Conservation (phyloP, 805 yeast species). For the Saccharomyces cerevisiae region DNA sequence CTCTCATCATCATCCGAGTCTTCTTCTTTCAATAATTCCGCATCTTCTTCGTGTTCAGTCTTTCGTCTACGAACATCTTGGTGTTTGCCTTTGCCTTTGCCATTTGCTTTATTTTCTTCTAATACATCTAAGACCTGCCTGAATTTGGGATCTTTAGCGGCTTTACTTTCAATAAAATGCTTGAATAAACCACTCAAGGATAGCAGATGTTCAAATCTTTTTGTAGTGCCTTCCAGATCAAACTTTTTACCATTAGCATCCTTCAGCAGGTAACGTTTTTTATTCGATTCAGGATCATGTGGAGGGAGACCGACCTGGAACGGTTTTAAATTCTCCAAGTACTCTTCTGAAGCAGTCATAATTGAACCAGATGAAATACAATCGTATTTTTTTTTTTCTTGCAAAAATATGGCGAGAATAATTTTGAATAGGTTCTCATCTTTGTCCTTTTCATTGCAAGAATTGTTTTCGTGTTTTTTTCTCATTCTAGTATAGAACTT, state of each 20-base stretch:
- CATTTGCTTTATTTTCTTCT: slow-evolving; percentile 17
- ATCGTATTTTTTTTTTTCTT: not conserved
- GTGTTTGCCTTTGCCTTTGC: slow-evolving; percentile 12
- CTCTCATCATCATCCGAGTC: slow-evolving; percentile 22
- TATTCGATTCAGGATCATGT: slow-evolving; percentile 16
- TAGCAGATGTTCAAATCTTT: slow-evolving; percentile 57
- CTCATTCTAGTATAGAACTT: not conserved
- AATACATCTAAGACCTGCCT: slow-evolving; percentile 41
- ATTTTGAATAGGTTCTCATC: not conserved
- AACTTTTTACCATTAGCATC: slow-evolving; percentile 29
- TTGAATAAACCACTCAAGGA: slow-evolving; percentile 59
- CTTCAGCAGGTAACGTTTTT: slow-evolving; percentile 21
- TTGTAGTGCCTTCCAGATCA: slow-evolving; percentile 51
- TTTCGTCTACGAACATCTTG: slow-evolving; percentile 49
- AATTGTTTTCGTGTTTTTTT: not conserved
- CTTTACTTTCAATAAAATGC: slow-evolving; percentile 60
- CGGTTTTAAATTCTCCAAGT: slow-evolving; percentile 19
- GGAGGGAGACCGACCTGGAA: slow-evolving; percentile 20
- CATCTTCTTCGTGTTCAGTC: slow-evolving; percentile 74
- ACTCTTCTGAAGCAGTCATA: slow-evolving; percentile 17
- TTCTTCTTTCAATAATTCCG: slow-evolving; percentile 56
- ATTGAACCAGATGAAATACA: not conserved
- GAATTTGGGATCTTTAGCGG: slow-evolving; percentile 51
- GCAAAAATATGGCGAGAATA: not conserved
- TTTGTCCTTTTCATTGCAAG: not conserved